phyloP scores from a whole-genome alignment of 108 stramenopile genomes.

The Nannochloropsis gaditana region DNA sequence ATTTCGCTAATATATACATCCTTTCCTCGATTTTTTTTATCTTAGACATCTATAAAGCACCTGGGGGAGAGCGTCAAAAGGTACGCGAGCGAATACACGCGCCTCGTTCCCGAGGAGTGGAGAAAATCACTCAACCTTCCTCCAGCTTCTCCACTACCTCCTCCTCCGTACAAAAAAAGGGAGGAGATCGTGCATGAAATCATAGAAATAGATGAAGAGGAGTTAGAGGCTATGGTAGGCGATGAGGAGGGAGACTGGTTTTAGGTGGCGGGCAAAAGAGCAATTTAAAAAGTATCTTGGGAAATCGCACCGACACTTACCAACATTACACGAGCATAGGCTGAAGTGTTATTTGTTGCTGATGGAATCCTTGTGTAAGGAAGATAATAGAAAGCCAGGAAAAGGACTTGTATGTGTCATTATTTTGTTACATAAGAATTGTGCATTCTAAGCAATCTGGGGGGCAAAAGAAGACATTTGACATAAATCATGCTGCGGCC shows the following conservation, averaged over 20 bases:
- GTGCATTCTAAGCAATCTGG: too few relatives aligned
- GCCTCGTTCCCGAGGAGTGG: background rate
- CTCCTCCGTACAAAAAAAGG: background rate
- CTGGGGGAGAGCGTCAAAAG: background rate
- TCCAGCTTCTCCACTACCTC: background rate
- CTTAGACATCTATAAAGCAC: background rate
- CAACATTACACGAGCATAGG: too few relatives aligned
- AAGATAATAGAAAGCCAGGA: too few relatives aligned
- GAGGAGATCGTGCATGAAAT: background rate
- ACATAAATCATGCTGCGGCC: too few relatives aligned
- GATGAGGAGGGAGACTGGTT: slow-evolving; percentile 14
- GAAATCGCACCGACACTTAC: too few relatives aligned
- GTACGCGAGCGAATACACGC: background rate
- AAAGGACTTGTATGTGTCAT: too few relatives aligned
- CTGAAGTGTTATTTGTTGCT: too few relatives aligned
- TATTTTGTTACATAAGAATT: too few relatives aligned
- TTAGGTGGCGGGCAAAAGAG: background rate
- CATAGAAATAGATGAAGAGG: background rate
- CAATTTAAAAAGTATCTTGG: too few relatives aligned
- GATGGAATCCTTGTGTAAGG: too few relatives aligned
- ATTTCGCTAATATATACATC: background rate
- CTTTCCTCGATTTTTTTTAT: background rate
- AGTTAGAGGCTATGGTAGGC: background rate
- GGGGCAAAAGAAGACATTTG: too few relatives aligned
- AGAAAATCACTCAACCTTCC: background rate